Evolutionary conservation across 139 green algal genomes (phyloP), one percentile per base, ranked within the genome.

Genomic region (Chlamydomonas applanata): DNA sequence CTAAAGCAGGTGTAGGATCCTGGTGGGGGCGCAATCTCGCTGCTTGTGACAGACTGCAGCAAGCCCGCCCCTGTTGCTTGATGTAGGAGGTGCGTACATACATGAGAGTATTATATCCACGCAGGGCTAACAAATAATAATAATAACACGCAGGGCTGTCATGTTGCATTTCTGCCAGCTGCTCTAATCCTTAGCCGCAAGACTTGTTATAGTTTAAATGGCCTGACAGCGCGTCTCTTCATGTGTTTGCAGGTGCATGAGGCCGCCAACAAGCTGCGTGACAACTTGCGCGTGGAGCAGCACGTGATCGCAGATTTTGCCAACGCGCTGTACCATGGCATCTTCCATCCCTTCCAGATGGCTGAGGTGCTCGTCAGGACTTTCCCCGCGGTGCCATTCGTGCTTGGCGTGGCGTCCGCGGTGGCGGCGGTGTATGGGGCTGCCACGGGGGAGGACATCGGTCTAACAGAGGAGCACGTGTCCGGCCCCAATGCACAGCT

Each of bases 251-350:
- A 85, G 80, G 83, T 81, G 3, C 84, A 89, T 59, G 84, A 89
- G 69, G 80, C 84, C 1, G 84, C 86, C 49, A 83, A 81, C 52
- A 89, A 89, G 84, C 84, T 89, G 57, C 77, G 81, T 22, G 84
- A 89, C 77, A 89, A 89, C 80, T 76, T 89, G 69, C 71, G 78
- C 34, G 66, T 70, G 3, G 84, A 89, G 79, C 84, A 89, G 80
- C 83, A 84, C 77, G 78, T 87, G n/a, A 81, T 85, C 30, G 79
- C 86, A n/a, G 84, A 89, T 75, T 89, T 89, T 64, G 79, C 80
- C 22, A 75, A 83, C 4, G 81, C 84, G 27, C 62, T 85, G 13
- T 85, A 81, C 71, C 70, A 74, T 3, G 79, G 74, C 35, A 74
- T 85, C 22, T 85, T 85, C 79, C 33, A 65, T 24, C 54, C 68